Evolutionary conservation across 306 rosid genomes (phyloP), one percentile per base, ranked within the genome.

Genomic region (Glycine latifolia): DNA sequence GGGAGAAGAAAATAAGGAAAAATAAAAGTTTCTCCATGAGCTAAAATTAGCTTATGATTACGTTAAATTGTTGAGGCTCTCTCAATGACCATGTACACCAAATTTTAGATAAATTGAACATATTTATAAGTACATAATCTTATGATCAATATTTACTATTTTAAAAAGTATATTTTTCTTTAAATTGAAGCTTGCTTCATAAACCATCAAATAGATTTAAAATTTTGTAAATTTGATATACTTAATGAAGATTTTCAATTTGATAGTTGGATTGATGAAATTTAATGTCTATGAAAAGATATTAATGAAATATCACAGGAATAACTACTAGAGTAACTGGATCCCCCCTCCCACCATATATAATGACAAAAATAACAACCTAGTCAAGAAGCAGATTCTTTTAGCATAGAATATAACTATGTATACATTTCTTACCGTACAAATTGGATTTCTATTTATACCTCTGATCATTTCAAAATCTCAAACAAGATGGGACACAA

Each of bases 351-450:
- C 31, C 31, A 26, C 31, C 31, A 26, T 26, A 26, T 26, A 26
- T 26, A 26, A 26, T 26, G 31, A 26, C 31, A 26, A 26, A 26
- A 26, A 26, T 26, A 39, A 74, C 41, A 43, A 11, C 54, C 54
- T 56, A 55, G 52, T 54, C 39, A 74, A 56, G 4, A 44, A 35
- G 37, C 35, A 54, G 37, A 54, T 73, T 73, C 10, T 73, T 73
- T 73, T 73, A 73, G 20, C 60, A 55, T n/a, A 26, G 31, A 0
- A 26, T 26, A 26, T 26, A 26, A n/a, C 10, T 15, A 3, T 2
- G 7, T 15, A 55, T n/a, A 15, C 31, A 55, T 5, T n/a, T 73
- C 50, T 39, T 10, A 16, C 79, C 55, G 16, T 0, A 41, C 59
- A 11, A 11, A 70, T 16, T 10, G 75, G 41, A 47, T 70, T 70